Percentiles rank a stretch among this genome's conserved stretches.
phyloP scores from a whole-genome alignment of 164 flowering plant species.

The Dillenia suffruticosa region DNA sequence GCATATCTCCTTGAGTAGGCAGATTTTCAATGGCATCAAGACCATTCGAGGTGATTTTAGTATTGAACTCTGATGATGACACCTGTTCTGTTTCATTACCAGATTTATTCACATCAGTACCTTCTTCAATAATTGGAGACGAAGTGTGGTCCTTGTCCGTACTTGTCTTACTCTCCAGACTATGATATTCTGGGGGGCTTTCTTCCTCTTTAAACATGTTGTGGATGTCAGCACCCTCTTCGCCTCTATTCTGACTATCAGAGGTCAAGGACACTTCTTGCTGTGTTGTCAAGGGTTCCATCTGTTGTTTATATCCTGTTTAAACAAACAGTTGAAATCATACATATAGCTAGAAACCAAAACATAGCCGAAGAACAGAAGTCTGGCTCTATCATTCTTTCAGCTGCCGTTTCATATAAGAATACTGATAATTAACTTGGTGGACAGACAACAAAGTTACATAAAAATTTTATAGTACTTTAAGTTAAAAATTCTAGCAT shows the following conservation, averaged over 20 bases:
- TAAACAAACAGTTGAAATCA: background rate
- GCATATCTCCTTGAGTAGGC: slow-evolving; percentile 32
- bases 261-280: slow-evolving; percentile 41
- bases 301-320: slow-evolving; percentile 48
- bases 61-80: slow-evolving; percentile 14
- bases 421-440: no score
- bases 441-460: no score
- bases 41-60: slow-evolving; percentile 18
- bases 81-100: slow-evolving; percentile 23
- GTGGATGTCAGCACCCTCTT: slow-evolving; percentile 17
- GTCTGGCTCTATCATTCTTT: no score
- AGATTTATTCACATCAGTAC: slow-evolving; percentile 28
- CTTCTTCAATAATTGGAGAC: slow-evolving; percentile 33
- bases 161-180: slow-evolving; percentile 40
- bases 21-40: slow-evolving; percentile 20
- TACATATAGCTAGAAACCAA: no score
- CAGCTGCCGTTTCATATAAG: no score
- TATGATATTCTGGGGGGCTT: slow-evolving; percentile 15
- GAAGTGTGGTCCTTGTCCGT: slow-evolving; percentile 34
- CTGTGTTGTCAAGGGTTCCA: slow-evolving; percentile 55
- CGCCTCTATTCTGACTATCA: slow-evolving; percentile 20
- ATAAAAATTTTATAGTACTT: no score
- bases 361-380: no score
- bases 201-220: slow-evolving; percentile 16
- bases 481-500: no score